Conservation (phyloP, 148 eudicot genomes). For the Bassia scoparia region DNA sequence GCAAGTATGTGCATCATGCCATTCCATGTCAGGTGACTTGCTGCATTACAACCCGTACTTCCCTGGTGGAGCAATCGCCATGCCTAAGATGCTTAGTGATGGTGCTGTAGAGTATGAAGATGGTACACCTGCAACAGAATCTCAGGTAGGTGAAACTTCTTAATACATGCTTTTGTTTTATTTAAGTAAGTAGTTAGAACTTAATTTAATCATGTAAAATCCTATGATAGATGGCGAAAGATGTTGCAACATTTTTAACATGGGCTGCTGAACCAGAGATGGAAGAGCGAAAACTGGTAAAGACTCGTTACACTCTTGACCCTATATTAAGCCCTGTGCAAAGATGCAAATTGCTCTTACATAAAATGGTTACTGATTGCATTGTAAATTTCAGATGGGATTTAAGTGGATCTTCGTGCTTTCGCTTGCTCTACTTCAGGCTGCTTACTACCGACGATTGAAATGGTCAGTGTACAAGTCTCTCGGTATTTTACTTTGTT, state of each 20-base stretch:
- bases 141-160: constrained; percentile 43
- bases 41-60: constrained; percentile 85
- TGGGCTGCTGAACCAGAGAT: constrained; percentile 92
- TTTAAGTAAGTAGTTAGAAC: background rate
- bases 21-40: constrained; percentile 33
- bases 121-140: constrained; percentile 89
- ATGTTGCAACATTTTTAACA: constrained; percentile 59
- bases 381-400: constrained; percentile 21
- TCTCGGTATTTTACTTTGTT: too few species aligned
- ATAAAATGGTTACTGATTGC: background rate
- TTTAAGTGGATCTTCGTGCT: constrained; percentile 30
- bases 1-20: constrained; percentile 30
- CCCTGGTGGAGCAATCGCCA: constrained; percentile 89
- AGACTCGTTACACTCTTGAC: background rate
- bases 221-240: constrained; percentile 77
- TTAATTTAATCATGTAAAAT: background rate
- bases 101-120: constrained; percentile 91
- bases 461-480: constrained; percentile 23
- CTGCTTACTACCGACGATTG: constrained; percentile 24
- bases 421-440: constrained; percentile 26
- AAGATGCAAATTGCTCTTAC: background rate
- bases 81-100: constrained; percentile 90
- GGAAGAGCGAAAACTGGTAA: constrained; percentile 84
- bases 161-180: background rate
- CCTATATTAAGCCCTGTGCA: background rate